Conservation (phyloP, 164 flowering plant genomes). For the Vitis rupestris region DNA sequence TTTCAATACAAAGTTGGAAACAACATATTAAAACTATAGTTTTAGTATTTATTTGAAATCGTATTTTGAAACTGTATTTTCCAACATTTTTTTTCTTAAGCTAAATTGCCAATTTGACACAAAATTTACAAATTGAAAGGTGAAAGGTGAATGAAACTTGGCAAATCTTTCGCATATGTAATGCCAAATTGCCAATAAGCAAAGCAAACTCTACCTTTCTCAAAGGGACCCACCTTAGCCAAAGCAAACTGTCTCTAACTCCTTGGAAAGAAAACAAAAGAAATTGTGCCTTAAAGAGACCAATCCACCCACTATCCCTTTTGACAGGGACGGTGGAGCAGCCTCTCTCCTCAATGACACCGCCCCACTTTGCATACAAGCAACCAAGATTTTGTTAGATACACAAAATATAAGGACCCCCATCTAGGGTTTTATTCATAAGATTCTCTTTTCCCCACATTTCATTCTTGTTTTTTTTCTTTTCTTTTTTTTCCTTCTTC, state of each 20-base stretch:
- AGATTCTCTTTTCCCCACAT: not conserved
- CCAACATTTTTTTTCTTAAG: too few species aligned
- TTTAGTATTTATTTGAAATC: too few species aligned
- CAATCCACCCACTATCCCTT: not conserved
- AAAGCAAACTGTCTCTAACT: constrained; percentile 8
- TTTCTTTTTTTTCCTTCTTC: too few species aligned
- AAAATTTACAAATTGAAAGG: not conserved
- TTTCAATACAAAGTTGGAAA: too few species aligned
- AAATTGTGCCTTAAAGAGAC: constrained; percentile 7
- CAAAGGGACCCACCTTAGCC: constrained; percentile 14
- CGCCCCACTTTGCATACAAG: constrained; percentile 8
- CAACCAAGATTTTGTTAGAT: constrained; percentile 18
- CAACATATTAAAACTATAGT: too few species aligned
- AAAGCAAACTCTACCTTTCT: constrained; percentile 4
- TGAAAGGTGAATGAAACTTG: not conserved
- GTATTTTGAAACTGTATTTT: too few species aligned
- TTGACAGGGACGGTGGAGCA: constrained; percentile 7
- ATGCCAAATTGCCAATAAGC: not conserved
- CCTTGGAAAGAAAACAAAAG: constrained; percentile 3
- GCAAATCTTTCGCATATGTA: not conserved
- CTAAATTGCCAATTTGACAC: too few species aligned
- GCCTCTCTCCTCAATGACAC: constrained; percentile 11
- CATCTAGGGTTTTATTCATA: not conserved
- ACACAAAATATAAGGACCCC: constrained; percentile 10
- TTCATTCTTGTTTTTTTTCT: too few species aligned